Evolutionary conservation across 768 basidiomycete species (phyloP), one percentile per base, ranked within the genome.

Genomic region (Infundibulicybe gibba): DNA sequence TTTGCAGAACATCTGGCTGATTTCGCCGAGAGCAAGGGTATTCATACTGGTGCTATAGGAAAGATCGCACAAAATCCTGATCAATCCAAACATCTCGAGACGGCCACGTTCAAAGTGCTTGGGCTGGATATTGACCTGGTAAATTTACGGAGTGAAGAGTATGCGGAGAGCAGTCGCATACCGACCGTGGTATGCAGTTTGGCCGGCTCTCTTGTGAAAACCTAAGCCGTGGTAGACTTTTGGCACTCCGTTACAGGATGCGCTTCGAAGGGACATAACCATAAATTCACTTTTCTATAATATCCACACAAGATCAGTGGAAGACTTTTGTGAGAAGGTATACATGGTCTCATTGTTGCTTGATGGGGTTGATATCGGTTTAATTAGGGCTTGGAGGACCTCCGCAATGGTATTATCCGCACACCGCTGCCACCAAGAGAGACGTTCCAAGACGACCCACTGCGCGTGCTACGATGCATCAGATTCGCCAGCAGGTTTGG

Each of bases 251-350:
- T 59, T 88, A 12, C 79, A 98, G 68, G 97, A 99, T 61, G 94
- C 97, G 2, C 62, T 88, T 41, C 74, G 97, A 44, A 75, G 97
- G 57, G 97, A 99, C 62, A 81, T 88, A 21, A 98, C 97, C 1
- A 97, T 99, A 63, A 99, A 99, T 60, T 73, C 95, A 0, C 70
- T 99, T 6, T 98, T 98, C 68, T 98, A 94, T 69, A 98, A 99
- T 54, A 79, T 99, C 1, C 93, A 97, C 57, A 84, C 86, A 1
- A 78, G 83, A 12, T 54, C 68, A 3, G 85, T 99, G 2, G 97
- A 99, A 60, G 97, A 99, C 61, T 77, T 77, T 56, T 95, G 93
- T 1, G 77, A 74, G 55, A 86, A 83, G 77, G 91, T 86, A 59
- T 25, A 49, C 49, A 25, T 40, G 19, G 13, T 31, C 17, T 34